A percentile compares a stretch with the other conserved stretches of the same genome.
Conservation (phyloP, 768 basidiomycete species). For the Hericium alpestre region DNA sequence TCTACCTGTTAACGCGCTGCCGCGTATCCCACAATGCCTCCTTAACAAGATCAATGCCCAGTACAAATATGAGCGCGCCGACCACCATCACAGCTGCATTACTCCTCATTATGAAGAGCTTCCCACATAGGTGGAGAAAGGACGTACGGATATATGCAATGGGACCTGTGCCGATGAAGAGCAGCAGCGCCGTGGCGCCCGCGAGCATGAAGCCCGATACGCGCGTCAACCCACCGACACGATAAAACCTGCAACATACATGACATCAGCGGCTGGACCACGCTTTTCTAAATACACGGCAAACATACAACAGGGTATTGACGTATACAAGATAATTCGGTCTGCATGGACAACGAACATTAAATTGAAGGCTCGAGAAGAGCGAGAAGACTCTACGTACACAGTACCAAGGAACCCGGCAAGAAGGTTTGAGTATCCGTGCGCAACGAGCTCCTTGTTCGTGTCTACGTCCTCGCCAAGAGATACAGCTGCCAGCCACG, state of each 20-base stretch:
- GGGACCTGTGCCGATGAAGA: slow-evolving; percentile 77
- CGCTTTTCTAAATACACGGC: neutral
- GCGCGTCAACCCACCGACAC: slow-evolving; percentile 81
- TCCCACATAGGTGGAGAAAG: neutral
- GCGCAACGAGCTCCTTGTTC: slow-evolving; percentile 83
- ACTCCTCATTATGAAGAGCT: neutral
- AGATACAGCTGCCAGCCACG: slow-evolving; percentile 54
- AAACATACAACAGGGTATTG: slow-evolving; percentile 38
- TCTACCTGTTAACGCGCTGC: slow-evolving; percentile 70
- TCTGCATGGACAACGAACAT: slow-evolving; percentile 22
- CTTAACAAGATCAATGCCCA: slow-evolving; percentile 89
- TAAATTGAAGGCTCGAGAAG: too few relatives aligned
- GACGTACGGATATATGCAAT: slow-evolving; percentile 85
- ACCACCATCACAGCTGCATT: slow-evolving; percentile 79
- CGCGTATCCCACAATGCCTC: slow-evolving; percentile 96
- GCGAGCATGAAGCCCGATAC: slow-evolving; percentile 82
- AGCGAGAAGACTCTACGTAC: slow-evolving; percentile 27
- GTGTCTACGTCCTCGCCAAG: slow-evolving; percentile 84
- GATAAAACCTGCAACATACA: slow-evolving; percentile 56
- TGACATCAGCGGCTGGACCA: slow-evolving; percentile 7
- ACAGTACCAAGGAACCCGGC: slow-evolving; percentile 77
- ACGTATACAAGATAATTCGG: slow-evolving; percentile 87
- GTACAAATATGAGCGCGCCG: slow-evolving; percentile 82
- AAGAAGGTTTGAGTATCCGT: slow-evolving; percentile 84
- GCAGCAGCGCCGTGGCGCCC: slow-evolving; percentile 53